These are phyloP conservation scores for Mortierella claussenii DNA, from an alignment of 192 early-diverging fungal species.

Conservation along the genomic window DNA sequence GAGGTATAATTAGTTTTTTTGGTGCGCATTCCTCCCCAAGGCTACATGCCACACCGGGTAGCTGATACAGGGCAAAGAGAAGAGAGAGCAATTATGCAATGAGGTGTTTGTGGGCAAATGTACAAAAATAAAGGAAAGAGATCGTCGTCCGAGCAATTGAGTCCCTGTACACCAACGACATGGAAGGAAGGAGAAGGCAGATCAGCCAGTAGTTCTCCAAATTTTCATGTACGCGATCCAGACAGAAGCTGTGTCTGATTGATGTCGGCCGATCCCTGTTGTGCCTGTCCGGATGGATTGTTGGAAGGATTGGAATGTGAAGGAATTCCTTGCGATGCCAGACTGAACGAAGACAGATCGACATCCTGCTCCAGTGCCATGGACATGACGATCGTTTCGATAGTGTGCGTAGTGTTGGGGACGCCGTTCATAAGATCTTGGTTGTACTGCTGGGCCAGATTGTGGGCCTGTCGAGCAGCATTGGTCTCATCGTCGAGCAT, in stretches of 20 bases:
- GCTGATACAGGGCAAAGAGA: too few species aligned
- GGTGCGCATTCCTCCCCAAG: not conserved
- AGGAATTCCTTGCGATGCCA: conserved; percentile 13
- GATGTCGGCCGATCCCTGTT: too few species aligned
- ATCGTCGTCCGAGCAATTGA: too few species aligned
- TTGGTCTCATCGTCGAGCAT: not conserved
- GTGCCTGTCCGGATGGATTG: not conserved
- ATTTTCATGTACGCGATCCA: conserved; percentile 34
- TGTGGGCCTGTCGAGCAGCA: not conserved
- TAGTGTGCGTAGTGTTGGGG: not conserved
- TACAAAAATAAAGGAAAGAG: not conserved
- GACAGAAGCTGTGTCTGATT: conserved; percentile 37
- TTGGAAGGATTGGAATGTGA: not conserved
- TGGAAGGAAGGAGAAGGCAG: not conserved
- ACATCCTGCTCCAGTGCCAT: conserved; percentile 26
- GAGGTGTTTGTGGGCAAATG: not conserved
- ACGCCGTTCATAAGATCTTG: conserved; percentile 9
- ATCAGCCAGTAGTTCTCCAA: not conserved
- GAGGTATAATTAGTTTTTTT: not conserved
- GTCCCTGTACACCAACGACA: too few species aligned
- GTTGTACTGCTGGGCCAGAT: conserved; percentile 18
- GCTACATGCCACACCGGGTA: not conserved
- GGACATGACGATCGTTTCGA: conserved; percentile 32
- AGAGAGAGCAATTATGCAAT: not conserved
- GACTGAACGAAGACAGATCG: conserved; percentile 17